These are phyloP conservation scores for Xylariomycetidae sp. DNA, from an alignment of 2,329 filamentous ascomycete genomes.

Conservation along the genomic window DNA sequence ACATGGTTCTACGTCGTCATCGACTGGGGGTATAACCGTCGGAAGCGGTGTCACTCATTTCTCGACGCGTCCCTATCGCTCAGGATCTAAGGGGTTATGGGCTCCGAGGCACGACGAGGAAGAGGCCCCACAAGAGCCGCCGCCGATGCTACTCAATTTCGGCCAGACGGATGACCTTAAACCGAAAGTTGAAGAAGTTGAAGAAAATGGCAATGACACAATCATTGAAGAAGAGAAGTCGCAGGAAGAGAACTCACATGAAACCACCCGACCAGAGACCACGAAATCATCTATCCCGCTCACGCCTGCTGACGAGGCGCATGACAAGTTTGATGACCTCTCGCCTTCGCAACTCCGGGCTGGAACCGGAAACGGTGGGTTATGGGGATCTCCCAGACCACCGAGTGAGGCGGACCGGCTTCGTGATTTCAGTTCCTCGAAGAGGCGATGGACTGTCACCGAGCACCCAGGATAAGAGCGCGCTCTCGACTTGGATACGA, in stretches of 20 bases:
- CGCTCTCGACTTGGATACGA: too few relatives aligned
- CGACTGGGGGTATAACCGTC: slow-evolving; percentile 34
- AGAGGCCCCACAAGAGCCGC: slow-evolving; percentile 16
- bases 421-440: slow-evolving; percentile 21
- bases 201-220: too few relatives aligned
- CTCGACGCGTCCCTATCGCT: slow-evolving; percentile 27
- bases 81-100: slow-evolving; percentile 45
- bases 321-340: slow-evolving; percentile 20
- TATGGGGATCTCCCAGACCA: slow-evolving; percentile 23
- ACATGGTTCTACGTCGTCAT: too few relatives aligned
- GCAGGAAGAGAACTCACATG: too few relatives aligned
- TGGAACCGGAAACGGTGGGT: slow-evolving; percentile 18
- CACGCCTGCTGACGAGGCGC: slow-evolving; percentile 23
- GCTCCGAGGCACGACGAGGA: slow-evolving; percentile 32
- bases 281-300: too few relatives aligned
- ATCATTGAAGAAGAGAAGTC: too few relatives aligned
- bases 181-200: slow-evolving; percentile 10
- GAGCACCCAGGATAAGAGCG: too few relatives aligned
- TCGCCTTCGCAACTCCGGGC: slow-evolving; percentile 17
- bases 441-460: slow-evolving; percentile 27
- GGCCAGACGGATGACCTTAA: slow-evolving; percentile 30
- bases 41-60: slow-evolving; percentile 27
- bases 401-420: slow-evolving; percentile 24
- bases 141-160: slow-evolving; percentile 48
- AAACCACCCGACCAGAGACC: too few relatives aligned